Base-by-base conservation (phyloP, 169 alveolate species). In the Plasmodium coatneyi region DNA sequence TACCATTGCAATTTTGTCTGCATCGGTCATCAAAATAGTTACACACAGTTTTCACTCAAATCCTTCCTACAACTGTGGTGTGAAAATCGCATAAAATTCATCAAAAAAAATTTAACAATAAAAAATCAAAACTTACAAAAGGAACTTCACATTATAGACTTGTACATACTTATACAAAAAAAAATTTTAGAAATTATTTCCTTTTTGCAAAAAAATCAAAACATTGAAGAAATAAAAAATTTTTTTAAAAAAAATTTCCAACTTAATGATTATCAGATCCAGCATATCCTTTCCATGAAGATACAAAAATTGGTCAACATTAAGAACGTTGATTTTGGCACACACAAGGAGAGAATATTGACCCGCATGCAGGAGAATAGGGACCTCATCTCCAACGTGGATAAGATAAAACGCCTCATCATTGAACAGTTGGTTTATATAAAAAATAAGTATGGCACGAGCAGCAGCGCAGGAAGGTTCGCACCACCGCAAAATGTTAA, bases 231-330 rank as follows among this genome's bases (percentile, higher is more conserved):
- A 54, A 71, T 81, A 5, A 46, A 92, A 72, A 22, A 25, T 9
- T 83, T 39, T 71, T 54, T 83, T 56, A 93, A 80, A 66, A 66
- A 79, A 9, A 95, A 93, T 79, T 86, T 92, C 32, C 28, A 89
- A 49, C 90, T 95, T 22, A 83, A 95, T 49, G 95, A 82, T 16
- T 92, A 82, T n/a, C 97, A 95, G 80, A 95, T 95, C 46, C 78
- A 92, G 19, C 94, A 92, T 22, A 81, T 95, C 46, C 80, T 95
- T 79, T 93, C 95, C 12, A 92, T 95, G 92, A 82, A 83, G 74
- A 78, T 95, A 83, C 90, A 89, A 41, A 87, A 95, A 79, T 60
- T 95, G 84, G 84, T 93, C 22, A 87, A 89, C 56, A 92, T 95
- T 22, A 92, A 95, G 80, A 87, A 86, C 84, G 86, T 82, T 0